Evolutionary conservation across 2,329 filamentous ascomycete genomes (phyloP), one percentile per base, ranked within the genome.

Genomic region (Alternaria triticina): DNA sequence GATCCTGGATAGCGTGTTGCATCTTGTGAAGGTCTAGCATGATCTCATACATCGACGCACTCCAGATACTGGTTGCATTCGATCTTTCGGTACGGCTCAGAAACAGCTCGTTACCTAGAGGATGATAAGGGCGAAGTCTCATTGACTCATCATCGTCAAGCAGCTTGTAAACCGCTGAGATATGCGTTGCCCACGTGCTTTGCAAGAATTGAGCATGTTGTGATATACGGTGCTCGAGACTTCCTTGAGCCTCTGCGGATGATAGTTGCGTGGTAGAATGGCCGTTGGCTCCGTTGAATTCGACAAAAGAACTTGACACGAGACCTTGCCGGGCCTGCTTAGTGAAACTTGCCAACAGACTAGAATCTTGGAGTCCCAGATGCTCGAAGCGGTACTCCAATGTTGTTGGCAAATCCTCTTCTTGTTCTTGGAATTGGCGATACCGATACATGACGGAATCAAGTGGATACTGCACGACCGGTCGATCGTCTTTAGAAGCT

Each of bases 81-180:
- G 59, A 57, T 17, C 49, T 36, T 13, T 59, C 54, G 28, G 63
- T 75, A 23, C 59, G 61, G 28, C 76, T 76, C 23, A 83, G 68
- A 36, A 80, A 75, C 25, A 82, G 70, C 65, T 83, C 80, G 63
- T 85, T 85, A 71, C 78, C 80, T 59, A 85, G 74, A 61, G 83
- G 82, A 73, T 85, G 81, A 61, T 83, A 76, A 44, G 83, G 74
- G 71, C 65, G 28, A 27, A 68, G 58, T 45, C 54, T 51, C 11
- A 22, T 28, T 13, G 58, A 22, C 77, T 74, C 64, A 70, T 61
- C 45, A n/a, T 52, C 49, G 7, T 20, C 28, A 27, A 74, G 47
- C 6, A 55, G 23, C 1, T 12, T 27, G 17, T 62, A 58, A 7
- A 67, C 33, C 10, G 61, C 36, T n/a, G 57, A 61, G 12, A 64